These are phyloP conservation scores for Naganishia onofrii DNA, from an alignment of 768 basidiomycete species.

Conservation along the genomic window DNA sequence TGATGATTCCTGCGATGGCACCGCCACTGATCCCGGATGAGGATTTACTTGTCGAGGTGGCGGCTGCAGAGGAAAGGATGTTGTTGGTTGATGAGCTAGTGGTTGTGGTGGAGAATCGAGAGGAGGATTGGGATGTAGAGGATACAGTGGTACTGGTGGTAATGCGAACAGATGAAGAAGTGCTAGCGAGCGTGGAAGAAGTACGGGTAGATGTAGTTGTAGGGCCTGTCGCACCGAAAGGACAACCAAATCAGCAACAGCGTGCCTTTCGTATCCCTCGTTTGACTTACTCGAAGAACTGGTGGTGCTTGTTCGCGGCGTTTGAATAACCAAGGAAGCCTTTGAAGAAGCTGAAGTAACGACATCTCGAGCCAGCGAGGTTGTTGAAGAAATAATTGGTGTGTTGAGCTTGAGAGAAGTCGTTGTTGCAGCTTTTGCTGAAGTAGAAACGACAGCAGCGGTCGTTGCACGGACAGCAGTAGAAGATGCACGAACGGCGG, in stretches of 20 bases:
- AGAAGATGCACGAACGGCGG: not conserved
- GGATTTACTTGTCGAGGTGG: slow-evolving; percentile 3
- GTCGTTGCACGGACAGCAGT: slow-evolving; percentile 4
- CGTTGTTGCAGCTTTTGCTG: not conserved
- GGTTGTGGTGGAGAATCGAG: not conserved
- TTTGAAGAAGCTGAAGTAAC: not conserved
- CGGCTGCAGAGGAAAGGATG: slow-evolving; percentile 9
- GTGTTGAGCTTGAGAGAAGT: not conserved
- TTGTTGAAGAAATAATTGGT: not conserved
- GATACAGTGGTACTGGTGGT: slow-evolving; percentile 4
- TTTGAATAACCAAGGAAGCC: not conserved
- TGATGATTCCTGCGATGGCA: slow-evolving; percentile 16
- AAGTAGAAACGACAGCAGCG: not conserved
- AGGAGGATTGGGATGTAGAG: not conserved
- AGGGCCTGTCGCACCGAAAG: not conserved
- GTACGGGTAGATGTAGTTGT: not conserved
- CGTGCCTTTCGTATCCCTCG: not conserved
- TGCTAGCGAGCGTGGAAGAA: not conserved
- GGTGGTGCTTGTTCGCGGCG: not conserved
- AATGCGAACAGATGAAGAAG: not conserved
- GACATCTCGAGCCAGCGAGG: slow-evolving; percentile 9
- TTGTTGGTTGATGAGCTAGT: slow-evolving; percentile 1
- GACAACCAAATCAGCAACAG: not conserved
- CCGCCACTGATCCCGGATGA: slow-evolving; percentile 17
- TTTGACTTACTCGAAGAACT: not conserved